Evolutionary conservation across 2,329 filamentous ascomycete species (phyloP), one percentile per base, ranked within the genome.

Genomic region (Trichoderma simmonsii): DNA sequence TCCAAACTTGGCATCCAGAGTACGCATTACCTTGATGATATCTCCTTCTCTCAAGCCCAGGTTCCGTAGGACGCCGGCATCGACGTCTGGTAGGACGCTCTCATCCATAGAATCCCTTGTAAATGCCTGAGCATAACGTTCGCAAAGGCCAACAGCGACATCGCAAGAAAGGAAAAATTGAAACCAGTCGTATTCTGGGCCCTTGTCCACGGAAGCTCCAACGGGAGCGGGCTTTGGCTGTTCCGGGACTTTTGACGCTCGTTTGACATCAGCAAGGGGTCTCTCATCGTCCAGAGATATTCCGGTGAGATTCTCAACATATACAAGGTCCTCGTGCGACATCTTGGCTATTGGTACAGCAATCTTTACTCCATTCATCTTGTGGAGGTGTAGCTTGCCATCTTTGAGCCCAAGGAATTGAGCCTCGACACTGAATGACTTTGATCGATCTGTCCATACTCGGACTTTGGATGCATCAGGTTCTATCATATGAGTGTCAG

Each of bases 281-380:
- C 97, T 98, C 77, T 98, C 94, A 78, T 98, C 95, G 75, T 98
- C 95, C 63, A 98, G 85, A 14, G 95, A 97, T 64, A 94, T 88
- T 43, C 95, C 94, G n/a, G 95, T 96, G 18, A 89, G 86, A 73
- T 88, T 89, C 82, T 99, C 96, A 71, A 99, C 95, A 77, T 97
- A 98, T 82, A 98, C 95, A 51, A 99, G 86, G 82, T 99, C 96
- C 78, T 95, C 93, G 56, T 94, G 87, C 1, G 95, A 97, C 96
- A 99, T 99, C 81, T 99, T 99, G 51, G 90, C 86, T 32, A 98
- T 90, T 3, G 96, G 96, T 4, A 99, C 96, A 9, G 96, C 96
- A 81, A 99, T 99, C 82, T 98, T 98, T 77, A 99, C 94, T 48
- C 96, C 96, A 79, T 99, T 99, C 83, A 94, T 88, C 84, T 99